Percentiles rank a stretch among this genome's conserved stretches.
phyloP scores from a whole-genome alignment of 2,329 filamentous ascomycete species.

The Xylaria sp. region DNA sequence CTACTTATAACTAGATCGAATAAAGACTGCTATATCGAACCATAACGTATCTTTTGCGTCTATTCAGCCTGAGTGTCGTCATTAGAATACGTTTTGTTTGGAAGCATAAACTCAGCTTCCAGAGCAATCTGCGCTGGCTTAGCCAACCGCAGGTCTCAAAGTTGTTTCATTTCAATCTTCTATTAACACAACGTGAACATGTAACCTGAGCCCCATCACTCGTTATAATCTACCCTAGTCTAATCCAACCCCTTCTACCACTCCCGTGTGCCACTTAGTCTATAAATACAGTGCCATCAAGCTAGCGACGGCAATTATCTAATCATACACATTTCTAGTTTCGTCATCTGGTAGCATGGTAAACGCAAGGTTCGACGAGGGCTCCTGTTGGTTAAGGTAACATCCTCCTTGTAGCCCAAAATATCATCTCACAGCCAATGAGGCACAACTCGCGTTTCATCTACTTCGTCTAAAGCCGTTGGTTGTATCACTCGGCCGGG shows the following conservation, averaged over 20 bases:
- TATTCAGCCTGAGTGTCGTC: not conserved
- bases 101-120: no score
- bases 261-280: not conserved
- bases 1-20: slow-evolving; percentile 34
- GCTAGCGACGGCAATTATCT: not conserved
- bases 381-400: no score
- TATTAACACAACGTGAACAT: not conserved
- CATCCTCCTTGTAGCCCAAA: no score
- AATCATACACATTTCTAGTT: not conserved
- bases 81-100: no score
- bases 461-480: slow-evolving; percentile 48
- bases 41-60: slow-evolving; percentile 9
- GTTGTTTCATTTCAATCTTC: not conserved
- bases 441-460: not conserved
- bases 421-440: not conserved
- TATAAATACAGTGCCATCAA: not conserved
- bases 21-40: slow-evolving; percentile 27
- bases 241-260: not conserved
- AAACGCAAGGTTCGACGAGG: no score
- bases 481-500: slow-evolving; percentile 48
- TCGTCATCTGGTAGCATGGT: not conserved
- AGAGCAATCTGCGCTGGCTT: no score
- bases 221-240: not conserved
- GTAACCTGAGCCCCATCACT: not conserved
- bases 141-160: not conserved